These are phyloP conservation scores for Fusarium albosuccineum DNA, from an alignment of 2,329 filamentous ascomycete species.

Conservation along the genomic window DNA sequence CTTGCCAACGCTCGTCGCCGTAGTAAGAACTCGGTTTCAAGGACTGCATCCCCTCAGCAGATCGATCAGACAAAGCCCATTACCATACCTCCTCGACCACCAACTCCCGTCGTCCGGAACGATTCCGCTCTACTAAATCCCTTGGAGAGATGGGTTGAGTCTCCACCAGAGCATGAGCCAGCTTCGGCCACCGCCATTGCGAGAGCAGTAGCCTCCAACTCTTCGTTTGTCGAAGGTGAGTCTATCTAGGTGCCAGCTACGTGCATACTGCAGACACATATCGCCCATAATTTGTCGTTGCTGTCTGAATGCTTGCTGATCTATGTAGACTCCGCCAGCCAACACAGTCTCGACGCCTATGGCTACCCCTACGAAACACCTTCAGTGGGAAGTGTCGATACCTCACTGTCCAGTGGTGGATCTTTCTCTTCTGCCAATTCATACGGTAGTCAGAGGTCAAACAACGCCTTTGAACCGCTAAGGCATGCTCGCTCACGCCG, in stretches of 20 bases:
- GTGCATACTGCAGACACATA: constrained; percentile 23
- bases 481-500: constrained; percentile 57
- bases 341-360: constrained; percentile 63
- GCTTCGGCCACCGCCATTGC: constrained; percentile 48
- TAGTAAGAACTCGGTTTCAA: constrained; percentile 68
- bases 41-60: background rate
- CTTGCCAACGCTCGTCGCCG: constrained; percentile 86
- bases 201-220: constrained; percentile 36
- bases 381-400: constrained; percentile 68
- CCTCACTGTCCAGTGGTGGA: constrained; percentile 65
- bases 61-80: constrained; percentile 54
- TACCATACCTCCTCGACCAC: constrained; percentile 64
- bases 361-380: constrained; percentile 52
- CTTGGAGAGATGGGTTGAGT: constrained; percentile 50
- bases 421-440: constrained; percentile 61
- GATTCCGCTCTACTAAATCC: constrained; percentile 37
- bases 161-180: constrained; percentile 50
- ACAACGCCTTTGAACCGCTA: constrained; percentile 50
- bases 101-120: constrained; percentile 50
- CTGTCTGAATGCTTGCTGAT: too few species aligned
- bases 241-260: accelerated
- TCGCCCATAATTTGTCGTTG: constrained; percentile 5
- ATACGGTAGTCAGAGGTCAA: constrained; percentile 61
- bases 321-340: constrained; percentile 56
- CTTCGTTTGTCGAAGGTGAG: constrained; percentile 45